These are phyloP conservation scores for Margaritispora aquatica DNA, from an alignment of 495 filamentous ascomycete genomes.

Conservation along the genomic window DNA sequence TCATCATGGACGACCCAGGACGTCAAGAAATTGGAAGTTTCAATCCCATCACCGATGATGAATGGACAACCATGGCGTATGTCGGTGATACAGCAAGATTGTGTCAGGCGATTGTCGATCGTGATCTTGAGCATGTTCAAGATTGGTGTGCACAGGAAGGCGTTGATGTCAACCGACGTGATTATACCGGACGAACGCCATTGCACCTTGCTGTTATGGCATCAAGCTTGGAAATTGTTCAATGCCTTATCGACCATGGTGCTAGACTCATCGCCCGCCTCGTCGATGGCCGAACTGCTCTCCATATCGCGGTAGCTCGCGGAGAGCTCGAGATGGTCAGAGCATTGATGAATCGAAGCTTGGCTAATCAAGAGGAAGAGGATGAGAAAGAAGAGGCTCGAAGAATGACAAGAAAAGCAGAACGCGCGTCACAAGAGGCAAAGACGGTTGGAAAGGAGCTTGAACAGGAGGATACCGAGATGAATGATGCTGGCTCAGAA, in stretches of 20 bases:
- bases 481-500: slow-evolving; percentile 33
- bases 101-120: slow-evolving; percentile 71
- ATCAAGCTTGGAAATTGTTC: slow-evolving; percentile 62
- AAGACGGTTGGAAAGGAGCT: slow-evolving; percentile 22
- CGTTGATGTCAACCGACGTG: slow-evolving; percentile 35
- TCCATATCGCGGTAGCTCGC: slow-evolving; percentile 68
- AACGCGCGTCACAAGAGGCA: slow-evolving; percentile 8
- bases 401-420: slow-evolving; percentile 16
- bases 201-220: slow-evolving; percentile 66
- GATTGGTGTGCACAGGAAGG: slow-evolving; percentile 58
- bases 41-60: slow-evolving; percentile 71
- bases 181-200: slow-evolving; percentile 76
- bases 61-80: slow-evolving; percentile 80
- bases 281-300: slow-evolving; percentile 70
- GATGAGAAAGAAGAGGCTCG: slow-evolving; percentile 45
- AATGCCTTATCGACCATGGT: slow-evolving; percentile 61
- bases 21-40: slow-evolving; percentile 67
- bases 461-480: slow-evolving; percentile 33
- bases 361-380: slow-evolving; percentile 61
- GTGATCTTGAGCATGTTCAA: slow-evolving; percentile 57
- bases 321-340: slow-evolving; percentile 63
- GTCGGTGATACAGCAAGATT: slow-evolving; percentile 63
- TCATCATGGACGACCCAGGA: slow-evolving; percentile 74
- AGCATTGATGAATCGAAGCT: slow-evolving; percentile 62
- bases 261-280: slow-evolving; percentile 66